These are phyloP conservation scores for Metschnikowia peoriensis DNA, from an alignment of 805 yeast genomes.

Conservation along the genomic window DNA sequence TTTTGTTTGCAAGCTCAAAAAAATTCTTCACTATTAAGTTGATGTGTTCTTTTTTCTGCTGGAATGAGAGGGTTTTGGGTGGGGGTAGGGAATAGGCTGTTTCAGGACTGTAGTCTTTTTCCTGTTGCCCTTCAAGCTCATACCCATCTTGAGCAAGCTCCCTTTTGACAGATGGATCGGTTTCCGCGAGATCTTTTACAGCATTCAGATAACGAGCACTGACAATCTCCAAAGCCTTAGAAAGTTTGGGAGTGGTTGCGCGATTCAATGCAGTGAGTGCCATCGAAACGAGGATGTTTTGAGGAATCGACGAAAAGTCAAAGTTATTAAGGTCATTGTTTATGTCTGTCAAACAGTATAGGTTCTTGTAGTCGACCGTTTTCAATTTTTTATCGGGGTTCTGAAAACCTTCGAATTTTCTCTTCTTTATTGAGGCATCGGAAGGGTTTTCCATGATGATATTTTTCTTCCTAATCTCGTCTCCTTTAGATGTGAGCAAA, in stretches of 20 bases:
- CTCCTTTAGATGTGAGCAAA: conserved; percentile 35
- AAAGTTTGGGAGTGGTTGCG: conserved; percentile 50
- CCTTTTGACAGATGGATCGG: conserved; percentile 13
- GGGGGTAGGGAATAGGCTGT: conserved; percentile 53
- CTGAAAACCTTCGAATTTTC: conserved; percentile 43
- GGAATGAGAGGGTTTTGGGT: conserved; percentile 51
- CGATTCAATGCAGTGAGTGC: conserved; percentile 64
- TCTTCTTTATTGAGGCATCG: conserved; percentile 33
- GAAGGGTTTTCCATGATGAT: conserved; percentile 26
- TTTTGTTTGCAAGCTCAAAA: conserved; percentile 44
- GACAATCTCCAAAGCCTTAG: conserved; percentile 68
- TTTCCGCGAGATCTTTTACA: conserved; percentile 15
- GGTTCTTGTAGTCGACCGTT: conserved; percentile 49
- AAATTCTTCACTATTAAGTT: conserved; percentile 58
- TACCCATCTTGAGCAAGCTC: conserved; percentile 16
- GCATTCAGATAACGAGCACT: conserved; percentile 59
- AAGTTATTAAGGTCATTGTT: conserved; percentile 61
- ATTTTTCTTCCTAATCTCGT: conserved; percentile 41
- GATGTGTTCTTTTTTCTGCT: conserved; percentile 58
- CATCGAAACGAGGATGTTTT: conserved; percentile 59
- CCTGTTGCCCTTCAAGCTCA: conserved; percentile 20
- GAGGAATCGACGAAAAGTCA: conserved; percentile 69
- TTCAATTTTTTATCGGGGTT: conserved; percentile 31
- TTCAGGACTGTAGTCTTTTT: conserved; percentile 37
- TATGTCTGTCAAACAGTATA: conserved; percentile 66